Conservation (phyloP, 768 basidiomycete genomes). For the Mycena vulgaris region DNA sequence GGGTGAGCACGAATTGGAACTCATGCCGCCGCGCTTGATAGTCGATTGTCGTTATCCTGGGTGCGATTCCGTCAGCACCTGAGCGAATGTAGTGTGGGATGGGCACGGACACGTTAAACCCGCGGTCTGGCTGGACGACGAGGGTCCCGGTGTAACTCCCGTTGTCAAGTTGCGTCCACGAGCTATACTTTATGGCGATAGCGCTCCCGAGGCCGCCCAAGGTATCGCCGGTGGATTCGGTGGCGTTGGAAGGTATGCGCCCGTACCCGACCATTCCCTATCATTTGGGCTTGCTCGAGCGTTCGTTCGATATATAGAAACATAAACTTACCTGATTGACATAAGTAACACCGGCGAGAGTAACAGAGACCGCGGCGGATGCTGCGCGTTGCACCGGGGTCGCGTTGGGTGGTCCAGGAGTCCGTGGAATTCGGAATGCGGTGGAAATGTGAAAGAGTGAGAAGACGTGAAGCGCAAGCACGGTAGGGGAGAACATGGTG, state of each 20-base stretch:
- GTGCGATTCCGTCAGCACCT: too few species aligned
- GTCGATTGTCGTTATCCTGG: slow-evolving; percentile 68
- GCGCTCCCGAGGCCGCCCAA: slow-evolving; percentile 76
- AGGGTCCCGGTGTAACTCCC: slow-evolving; percentile 66
- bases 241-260: slow-evolving; percentile 70
- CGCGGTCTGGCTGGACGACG: slow-evolving; percentile 72
- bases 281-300: background rate
- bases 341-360: slow-evolving; percentile 32
- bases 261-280: slow-evolving; percentile 72
- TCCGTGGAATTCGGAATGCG: background rate
- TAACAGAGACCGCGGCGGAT: slow-evolving; percentile 19
- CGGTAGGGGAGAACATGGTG: background rate
- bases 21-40: slow-evolving; percentile 77
- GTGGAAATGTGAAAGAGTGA: background rate
- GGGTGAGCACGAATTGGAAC: slow-evolving; percentile 70
- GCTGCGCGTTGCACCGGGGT: slow-evolving; percentile 6
- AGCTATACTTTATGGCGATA: slow-evolving; percentile 67
- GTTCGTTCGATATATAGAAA: background rate
- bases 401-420: background rate
- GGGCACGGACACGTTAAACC: slow-evolving; percentile 68
- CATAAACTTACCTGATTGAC: slow-evolving; percentile 24
- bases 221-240: slow-evolving; percentile 71
- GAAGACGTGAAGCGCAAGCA: background rate
- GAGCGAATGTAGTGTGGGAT: background rate
- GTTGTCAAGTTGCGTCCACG: slow-evolving; percentile 54